Evolutionary conservation across 208 protist genomes (phyloP).

Genomic region (Crithidia acanthocephali): DNA sequence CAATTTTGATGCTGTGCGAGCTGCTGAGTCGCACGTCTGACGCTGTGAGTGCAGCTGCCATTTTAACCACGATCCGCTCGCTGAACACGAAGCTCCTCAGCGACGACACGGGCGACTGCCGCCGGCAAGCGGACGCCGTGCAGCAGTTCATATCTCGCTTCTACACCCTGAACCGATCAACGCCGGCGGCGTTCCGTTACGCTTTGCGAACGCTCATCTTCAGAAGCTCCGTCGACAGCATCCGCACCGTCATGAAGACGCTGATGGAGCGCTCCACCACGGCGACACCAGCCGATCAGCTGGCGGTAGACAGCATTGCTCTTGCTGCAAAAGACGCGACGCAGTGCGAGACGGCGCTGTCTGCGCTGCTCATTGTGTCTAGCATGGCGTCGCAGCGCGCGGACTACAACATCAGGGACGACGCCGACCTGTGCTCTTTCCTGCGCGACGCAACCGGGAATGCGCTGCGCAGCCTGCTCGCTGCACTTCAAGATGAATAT

Average conservation of each 20-base stretch:
- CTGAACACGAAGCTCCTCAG: constrained; percentile 18
- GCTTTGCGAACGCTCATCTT: constrained; percentile 15
- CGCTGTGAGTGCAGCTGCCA: constrained; percentile 13
- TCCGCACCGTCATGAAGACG: constrained; percentile 17
- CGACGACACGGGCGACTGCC: constrained; percentile 9
- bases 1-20: constrained; percentile 26
- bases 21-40: constrained; percentile 25
- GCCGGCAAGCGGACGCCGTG: constrained; percentile 16
- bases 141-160: constrained; percentile 31
- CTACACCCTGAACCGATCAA: constrained; percentile 18
- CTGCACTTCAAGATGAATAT: constrained; percentile 13
- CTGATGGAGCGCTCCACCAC: constrained; percentile 11
- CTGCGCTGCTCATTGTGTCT: constrained; percentile 14
- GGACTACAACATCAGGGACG: constrained; percentile 17
- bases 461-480: constrained; percentile 8
- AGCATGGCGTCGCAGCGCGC: constrained; percentile 12
- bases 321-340: neutral
- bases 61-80: constrained; percentile 20
- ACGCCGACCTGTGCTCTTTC: neutral
- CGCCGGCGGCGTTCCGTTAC: constrained; percentile 24
- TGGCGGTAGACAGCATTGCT: neutral
- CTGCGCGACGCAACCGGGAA: constrained; percentile 1
- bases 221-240: constrained; percentile 2
- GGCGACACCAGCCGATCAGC: neutral
- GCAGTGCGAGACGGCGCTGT: constrained; percentile 7